Conservation (phyloP, 2,329 filamentous ascomycete species). For the Verticillium isaacii region DNA sequence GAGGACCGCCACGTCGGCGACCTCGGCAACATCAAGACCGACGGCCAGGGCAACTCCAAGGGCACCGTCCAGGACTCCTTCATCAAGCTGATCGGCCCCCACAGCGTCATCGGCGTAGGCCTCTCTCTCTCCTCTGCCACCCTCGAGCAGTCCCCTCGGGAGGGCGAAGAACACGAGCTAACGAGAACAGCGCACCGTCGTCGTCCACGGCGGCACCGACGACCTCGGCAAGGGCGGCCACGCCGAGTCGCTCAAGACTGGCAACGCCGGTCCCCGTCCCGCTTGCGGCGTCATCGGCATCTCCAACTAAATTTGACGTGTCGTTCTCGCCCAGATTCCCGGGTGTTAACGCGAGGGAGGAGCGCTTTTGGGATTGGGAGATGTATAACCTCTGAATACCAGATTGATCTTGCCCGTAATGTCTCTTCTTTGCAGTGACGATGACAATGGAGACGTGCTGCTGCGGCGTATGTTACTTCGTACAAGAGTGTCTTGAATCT, state of each 20-base stretch:
- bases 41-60: slow-evolving; percentile 84
- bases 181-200: slow-evolving; percentile 72
- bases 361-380: neutral
- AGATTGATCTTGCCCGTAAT: neutral
- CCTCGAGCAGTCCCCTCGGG: neutral
- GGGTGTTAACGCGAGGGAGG: neutral
- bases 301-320: slow-evolving; percentile 57
- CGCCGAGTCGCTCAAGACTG: slow-evolving; percentile 97
- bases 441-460: too few relatives aligned
- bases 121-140: slow-evolving; percentile 10
- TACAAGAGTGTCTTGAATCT: too few relatives aligned
- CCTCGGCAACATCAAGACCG: slow-evolving; percentile 94
- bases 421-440: neutral
- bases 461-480: too few relatives aligned
- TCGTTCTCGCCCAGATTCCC: neutral
- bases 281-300: slow-evolving; percentile 97
- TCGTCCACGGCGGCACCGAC: slow-evolving; percentile 92
- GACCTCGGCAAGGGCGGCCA: slow-evolving; percentile 89
- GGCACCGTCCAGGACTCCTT: slow-evolving; percentile 75
- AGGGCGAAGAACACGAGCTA: slow-evolving; percentile 1
- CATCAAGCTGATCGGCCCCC: slow-evolving; percentile 91
- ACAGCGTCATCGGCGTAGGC: slow-evolving; percentile 91
- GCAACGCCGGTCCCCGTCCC: slow-evolving; percentile 88
- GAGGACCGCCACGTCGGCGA: slow-evolving; percentile 91
- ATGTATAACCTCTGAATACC: neutral